Base-by-base conservation (phyloP, 768 basidiomycete species). In the Cystobasidium onofrii region DNA sequence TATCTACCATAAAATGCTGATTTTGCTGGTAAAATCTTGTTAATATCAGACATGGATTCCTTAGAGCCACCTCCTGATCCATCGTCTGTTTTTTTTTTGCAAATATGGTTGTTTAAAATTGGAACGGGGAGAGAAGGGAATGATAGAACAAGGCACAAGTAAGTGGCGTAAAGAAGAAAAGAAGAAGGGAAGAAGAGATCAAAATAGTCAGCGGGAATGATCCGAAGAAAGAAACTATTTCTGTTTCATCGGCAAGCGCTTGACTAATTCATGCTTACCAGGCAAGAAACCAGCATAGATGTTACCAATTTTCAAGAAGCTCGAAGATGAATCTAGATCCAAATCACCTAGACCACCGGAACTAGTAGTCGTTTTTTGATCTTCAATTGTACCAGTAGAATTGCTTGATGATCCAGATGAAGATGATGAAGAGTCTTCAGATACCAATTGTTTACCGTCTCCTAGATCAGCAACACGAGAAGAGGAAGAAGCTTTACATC, bases 61-160 rank as follows among this genome's bases (percentile, higher is more conserved):
- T 73, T 41, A 13, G 70, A 20, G 44, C 78, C 78, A 52, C 78
- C 78, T 3, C 76, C 78, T 9, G 78, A 78, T 23, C 78, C 78
- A 25, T 71, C 69, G 55, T 71, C 69, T 50, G 63, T 39, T 13
- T 10, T 6, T 15, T 6, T 39, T 39, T 15, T n/a, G n/a, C n/a
- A n/a, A n/a, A n/a, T n/a, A n/a, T n/a, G n/a, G n/a, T n/a, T n/a
- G n/a, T n/a, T n/a, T n/a, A n/a, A n/a, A n/a, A n/a, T n/a, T n/a
- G n/a, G n/a, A n/a, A n/a, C n/a, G n/a, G n/a, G n/a, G n/a, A n/a
- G n/a, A n/a, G n/a, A n/a, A n/a, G n/a, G n/a, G n/a, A n/a, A n/a
- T n/a, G n/a, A n/a, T n/a, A n/a, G n/a, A n/a, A n/a, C n/a, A n/a
- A n/a, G n/a, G n/a, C n/a, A n/a, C n/a, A n/a, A n/a, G n/a, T n/a